A percentile compares a stretch with the other conserved stretches of the same genome.
phyloP scores from a whole-genome alignment of 345 rosid genomes.

The Lepidium aucheri region DNA sequence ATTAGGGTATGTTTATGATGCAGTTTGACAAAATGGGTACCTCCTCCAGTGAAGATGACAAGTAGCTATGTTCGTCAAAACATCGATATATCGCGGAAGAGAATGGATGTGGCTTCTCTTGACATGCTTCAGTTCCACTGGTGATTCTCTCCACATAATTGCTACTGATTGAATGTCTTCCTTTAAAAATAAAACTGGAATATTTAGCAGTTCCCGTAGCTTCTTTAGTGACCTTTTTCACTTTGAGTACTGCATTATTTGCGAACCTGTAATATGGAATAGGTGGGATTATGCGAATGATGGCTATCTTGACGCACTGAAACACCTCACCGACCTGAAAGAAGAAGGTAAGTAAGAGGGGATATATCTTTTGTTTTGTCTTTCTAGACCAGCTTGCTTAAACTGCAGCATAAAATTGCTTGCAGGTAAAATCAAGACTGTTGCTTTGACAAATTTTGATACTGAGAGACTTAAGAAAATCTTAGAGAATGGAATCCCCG shows the following conservation, averaged over 20 bases:
- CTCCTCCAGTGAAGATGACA: slow-evolving; percentile 94
- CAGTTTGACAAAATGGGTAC: slow-evolving; percentile 98
- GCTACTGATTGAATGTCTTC: neutral
- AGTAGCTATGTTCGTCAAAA: slow-evolving; percentile 60
- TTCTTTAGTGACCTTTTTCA: neutral
- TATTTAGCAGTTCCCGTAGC: neutral
- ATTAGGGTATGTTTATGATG: slow-evolving; percentile 4
- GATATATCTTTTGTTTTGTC: neutral
- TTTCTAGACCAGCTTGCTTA: slow-evolving; percentile 5
- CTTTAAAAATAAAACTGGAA: neutral
- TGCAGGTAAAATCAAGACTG: slow-evolving; percentile 84
- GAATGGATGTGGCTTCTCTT: slow-evolving; percentile 89
- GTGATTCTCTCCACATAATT: slow-evolving; percentile 21
- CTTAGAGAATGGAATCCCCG: slow-evolving; percentile 79
- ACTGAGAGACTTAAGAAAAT: slow-evolving; percentile 77
- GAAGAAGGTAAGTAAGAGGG: slow-evolving; percentile 54
- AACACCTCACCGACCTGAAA: slow-evolving; percentile 79
- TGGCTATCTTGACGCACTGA: slow-evolving; percentile 85
- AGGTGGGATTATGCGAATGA: slow-evolving; percentile 96
- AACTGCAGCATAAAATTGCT: slow-evolving; percentile 9
- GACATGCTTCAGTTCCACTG: slow-evolving; percentile 99
- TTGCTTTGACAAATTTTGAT: slow-evolving; percentile 94
- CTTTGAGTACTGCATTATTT: neutral
- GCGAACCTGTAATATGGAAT: slow-evolving; percentile 1
- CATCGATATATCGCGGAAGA: slow-evolving; percentile 68